These are phyloP conservation scores for Volutella citrinella DNA, from an alignment of 2,329 filamentous ascomycete species.

Conservation along the genomic window DNA sequence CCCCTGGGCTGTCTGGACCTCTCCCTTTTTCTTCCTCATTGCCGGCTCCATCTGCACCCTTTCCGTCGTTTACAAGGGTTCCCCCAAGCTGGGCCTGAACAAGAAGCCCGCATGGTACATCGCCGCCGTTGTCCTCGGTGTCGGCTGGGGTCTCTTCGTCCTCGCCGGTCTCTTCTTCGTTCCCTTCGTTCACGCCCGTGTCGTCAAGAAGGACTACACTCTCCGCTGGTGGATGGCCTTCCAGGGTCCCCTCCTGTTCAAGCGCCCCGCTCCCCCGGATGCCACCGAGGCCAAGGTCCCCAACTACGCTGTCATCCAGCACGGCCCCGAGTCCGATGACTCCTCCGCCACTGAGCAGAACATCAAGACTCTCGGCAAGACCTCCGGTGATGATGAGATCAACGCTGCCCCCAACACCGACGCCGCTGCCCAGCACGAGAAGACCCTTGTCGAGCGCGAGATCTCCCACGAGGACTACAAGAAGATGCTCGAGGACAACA, in stretches of 20 bases:
- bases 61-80: constrained; percentile 79
- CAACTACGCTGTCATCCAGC: constrained; percentile 74
- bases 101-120: constrained; percentile 64
- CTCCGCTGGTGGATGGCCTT: constrained; percentile 63
- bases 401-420: constrained; percentile 27
- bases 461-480: constrained; percentile 56
- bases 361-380: constrained; percentile 4
- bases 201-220: constrained; percentile 66
- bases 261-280: constrained; percentile 52
- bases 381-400: constrained; percentile 35
- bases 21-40: constrained; percentile 75
- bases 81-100: constrained; percentile 42
- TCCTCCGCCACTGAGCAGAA: constrained; percentile 18
- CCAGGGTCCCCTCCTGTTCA: constrained; percentile 62
- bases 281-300: constrained; percentile 59
- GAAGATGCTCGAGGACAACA: constrained; percentile 55
- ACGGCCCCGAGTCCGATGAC: constrained; percentile 48
- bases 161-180: constrained; percentile 69
- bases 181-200: constrained; percentile 62
- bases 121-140: constrained; percentile 62
- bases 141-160: constrained; percentile 56
- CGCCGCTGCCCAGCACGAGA: constrained; percentile 35
- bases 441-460: constrained; percentile 35
- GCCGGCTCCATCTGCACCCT: constrained; percentile 72
- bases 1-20: constrained; percentile 69